These are phyloP conservation scores for Draba incana DNA, from an alignment of 345 rosid genomes.

Conservation along the genomic window DNA sequence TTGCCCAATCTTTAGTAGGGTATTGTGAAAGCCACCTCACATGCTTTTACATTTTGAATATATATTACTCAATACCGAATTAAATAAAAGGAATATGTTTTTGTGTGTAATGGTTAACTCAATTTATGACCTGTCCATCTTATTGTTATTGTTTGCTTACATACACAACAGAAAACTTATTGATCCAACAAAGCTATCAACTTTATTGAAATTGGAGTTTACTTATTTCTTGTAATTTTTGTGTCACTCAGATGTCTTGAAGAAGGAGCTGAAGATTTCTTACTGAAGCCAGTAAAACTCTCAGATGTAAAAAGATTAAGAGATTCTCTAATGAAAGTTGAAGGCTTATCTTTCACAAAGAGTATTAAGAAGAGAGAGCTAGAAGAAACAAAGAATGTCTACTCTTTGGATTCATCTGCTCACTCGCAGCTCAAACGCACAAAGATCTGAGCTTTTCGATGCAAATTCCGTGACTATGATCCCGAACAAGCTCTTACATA, in stretches of 20 bases:
- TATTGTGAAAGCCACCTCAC: slow-evolving; percentile 38
- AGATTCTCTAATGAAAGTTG: slow-evolving; percentile 54
- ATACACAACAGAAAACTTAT: slow-evolving; percentile 20
- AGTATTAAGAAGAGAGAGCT: slow-evolving; percentile 58
- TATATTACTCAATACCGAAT: slow-evolving; percentile 21
- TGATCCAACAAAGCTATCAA: background rate
- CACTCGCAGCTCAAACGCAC: slow-evolving; percentile 33
- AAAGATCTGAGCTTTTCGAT: slow-evolving; percentile 25
- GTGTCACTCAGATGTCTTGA: slow-evolving; percentile 63
- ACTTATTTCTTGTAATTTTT: slow-evolving; percentile 4
- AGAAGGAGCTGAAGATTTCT: slow-evolving; percentile 87
- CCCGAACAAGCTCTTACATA: background rate
- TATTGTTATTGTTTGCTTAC: slow-evolving; percentile 31
- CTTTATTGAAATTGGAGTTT: background rate
- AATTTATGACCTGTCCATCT: slow-evolving; percentile 33
- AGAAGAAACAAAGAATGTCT: slow-evolving; percentile 30
- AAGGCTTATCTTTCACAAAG: slow-evolving; percentile 36
- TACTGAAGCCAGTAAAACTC: slow-evolving; percentile 74
- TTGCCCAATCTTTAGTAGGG: slow-evolving; percentile 36
- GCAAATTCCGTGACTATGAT: slow-evolving; percentile 10
- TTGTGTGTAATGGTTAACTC: slow-evolving; percentile 24
- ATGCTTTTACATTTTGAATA: slow-evolving; percentile 33
- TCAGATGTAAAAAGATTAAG: slow-evolving; percentile 68
- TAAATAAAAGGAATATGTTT: slow-evolving; percentile 8
- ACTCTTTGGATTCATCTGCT: slow-evolving; percentile 33